Conservation (phyloP, 202 grass and related monocot genomes). For the Carex arenaria region DNA sequence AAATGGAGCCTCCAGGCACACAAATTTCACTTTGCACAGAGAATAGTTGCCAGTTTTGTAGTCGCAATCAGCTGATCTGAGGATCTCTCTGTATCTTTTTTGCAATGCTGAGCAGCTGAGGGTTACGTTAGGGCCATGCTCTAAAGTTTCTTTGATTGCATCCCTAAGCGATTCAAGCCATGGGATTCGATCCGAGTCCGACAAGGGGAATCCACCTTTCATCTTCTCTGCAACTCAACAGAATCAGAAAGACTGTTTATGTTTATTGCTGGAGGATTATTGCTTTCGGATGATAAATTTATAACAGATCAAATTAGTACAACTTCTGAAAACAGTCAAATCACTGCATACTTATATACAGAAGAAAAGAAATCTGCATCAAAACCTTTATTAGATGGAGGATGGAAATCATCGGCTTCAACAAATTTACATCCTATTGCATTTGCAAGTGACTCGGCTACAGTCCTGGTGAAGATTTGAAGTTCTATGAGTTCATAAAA, state of each 20-base stretch:
- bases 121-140: constrained; percentile 27
- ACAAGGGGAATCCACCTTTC: constrained; percentile 54
- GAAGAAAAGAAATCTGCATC: not conserved
- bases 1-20: constrained; percentile 57
- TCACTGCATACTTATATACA: not conserved
- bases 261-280: not conserved
- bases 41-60: constrained; percentile 34
- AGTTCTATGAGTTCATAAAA: not conserved
- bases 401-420: constrained; percentile 86
- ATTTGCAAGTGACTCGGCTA: constrained; percentile 60
- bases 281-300: not conserved
- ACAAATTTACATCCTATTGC: constrained; percentile 59
- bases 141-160: constrained; percentile 35
- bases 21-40: constrained; percentile 60
- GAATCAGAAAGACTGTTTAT: not conserved
- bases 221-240: constrained; percentile 61
- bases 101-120: constrained; percentile 80
- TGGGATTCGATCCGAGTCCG: constrained; percentile 42
- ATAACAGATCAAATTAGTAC: not conserved
- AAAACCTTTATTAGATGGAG: constrained; percentile 68
- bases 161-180: constrained; percentile 55
- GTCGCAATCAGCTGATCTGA: constrained; percentile 35
- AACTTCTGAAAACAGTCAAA: not conserved
- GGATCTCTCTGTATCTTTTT: constrained; percentile 71
- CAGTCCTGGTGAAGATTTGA: constrained; percentile 35